Base-by-base conservation (phyloP, 768 basidiomycete genomes). In the Mycena kentingensis region DNA sequence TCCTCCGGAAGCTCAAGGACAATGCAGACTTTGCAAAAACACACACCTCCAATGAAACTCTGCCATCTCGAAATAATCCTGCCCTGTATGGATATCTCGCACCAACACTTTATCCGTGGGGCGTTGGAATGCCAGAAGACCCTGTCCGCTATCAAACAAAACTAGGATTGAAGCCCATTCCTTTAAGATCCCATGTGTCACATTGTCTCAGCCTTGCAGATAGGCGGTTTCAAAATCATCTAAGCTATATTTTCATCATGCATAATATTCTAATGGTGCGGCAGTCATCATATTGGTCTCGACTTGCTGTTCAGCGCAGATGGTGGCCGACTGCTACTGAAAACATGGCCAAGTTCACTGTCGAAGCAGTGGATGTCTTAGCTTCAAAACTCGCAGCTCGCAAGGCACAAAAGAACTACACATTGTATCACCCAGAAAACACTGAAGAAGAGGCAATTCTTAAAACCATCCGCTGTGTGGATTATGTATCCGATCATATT, bases 171-270 rank as follows among this genome's bases (percentile, higher is more conserved):
- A 29, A 26, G 18, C 29, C 19, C 27, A 52, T 38, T 4, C n/a
- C 28, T 24, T 46, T 35, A 11, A 53, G n/a, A n/a, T 25, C 19
- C 28, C 52, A 43, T 44, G 46, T 37, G 5, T 3, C 5, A 18
- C 46, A 28, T 13, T 46, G 44, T 7, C 31, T 61, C 13, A 35
- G 42, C n/a, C 35, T 53, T 3, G 39, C 44, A 3, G 54, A 54
- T 28, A 24, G 43, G 16, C 48, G 47, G 4, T 60, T 62, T 31
- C 52, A 55, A 41, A 54, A 35, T 5, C 61, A 62, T 52, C 12
- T 51, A 7, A 47, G 47, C 1, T 62, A 51, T 27, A 16, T 34
- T 3, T 60, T 62, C 36, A 53, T 57, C 8, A 51, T 54, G 43
- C 47, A 53, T 13, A 60, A 60, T 42, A 41, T 62, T 4, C 39